Evolutionary conservation across 2,329 filamentous ascomycete genomes (phyloP).

Genomic region (Rhynchosporium secalis): DNA sequence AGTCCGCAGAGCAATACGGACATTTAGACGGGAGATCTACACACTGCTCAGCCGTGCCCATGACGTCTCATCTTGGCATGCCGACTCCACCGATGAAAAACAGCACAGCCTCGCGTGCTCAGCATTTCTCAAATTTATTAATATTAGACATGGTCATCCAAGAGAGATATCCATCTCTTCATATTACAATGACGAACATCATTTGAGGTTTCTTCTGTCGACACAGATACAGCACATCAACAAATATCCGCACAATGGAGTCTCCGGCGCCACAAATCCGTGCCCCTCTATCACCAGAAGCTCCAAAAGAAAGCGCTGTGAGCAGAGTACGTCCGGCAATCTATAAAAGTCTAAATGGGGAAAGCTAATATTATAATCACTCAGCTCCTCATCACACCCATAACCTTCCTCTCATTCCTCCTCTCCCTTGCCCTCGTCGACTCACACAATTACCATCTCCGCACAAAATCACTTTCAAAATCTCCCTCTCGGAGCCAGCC

Average conservation of each 20-base stretch:
- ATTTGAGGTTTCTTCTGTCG: too few species aligned
- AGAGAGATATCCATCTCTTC: background rate
- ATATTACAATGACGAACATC: background rate
- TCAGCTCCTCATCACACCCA: constrained; percentile 38
- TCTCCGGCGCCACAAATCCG: constrained; percentile 8
- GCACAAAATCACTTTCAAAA: constrained; percentile 24
- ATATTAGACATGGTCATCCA: background rate
- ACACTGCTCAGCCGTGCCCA: constrained; percentile 18
- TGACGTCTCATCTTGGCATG: constrained; percentile 19
- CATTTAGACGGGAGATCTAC: background rate
- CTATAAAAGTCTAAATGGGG: background rate
- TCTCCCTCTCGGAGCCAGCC: constrained; percentile 15
- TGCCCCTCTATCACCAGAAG: constrained; percentile 25
- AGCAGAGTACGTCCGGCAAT: constrained; percentile 27
- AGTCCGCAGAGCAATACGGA: too few species aligned
- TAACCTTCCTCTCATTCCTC: constrained; percentile 40
- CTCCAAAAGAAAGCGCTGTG: constrained; percentile 33
- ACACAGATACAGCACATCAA: background rate
- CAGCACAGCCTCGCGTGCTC: constrained; percentile 15
- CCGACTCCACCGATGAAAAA: constrained; percentile 15
- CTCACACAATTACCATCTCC: constrained; percentile 28
- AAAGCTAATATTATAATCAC: background rate
- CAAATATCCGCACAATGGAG: constrained; percentile 1
- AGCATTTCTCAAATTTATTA: background rate
- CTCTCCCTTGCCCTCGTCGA: constrained; percentile 39